Evolutionary conservation across 2,329 filamentous ascomycete genomes (phyloP).

Genomic region (Paraconiothyrium sp.): DNA sequence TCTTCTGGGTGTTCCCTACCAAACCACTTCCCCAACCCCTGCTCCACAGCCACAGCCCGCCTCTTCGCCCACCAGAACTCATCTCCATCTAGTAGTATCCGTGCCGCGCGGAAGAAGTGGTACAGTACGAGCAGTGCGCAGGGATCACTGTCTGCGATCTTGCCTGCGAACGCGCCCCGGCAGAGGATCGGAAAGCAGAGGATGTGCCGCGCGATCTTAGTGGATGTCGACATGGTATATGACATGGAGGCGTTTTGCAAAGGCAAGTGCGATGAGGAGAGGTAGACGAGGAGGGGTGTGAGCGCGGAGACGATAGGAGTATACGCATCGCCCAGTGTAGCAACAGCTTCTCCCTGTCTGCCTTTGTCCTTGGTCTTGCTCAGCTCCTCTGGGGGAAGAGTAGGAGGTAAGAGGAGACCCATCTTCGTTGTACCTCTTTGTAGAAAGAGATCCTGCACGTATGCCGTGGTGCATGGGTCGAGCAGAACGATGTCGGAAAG

Average conservation of each 20-base stretch:
- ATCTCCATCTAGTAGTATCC: not conserved
- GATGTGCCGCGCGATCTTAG: not conserved
- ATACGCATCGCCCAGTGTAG: not conserved
- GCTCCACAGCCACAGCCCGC: not conserved
- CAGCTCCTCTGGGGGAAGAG: no score
- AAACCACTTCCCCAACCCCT: not conserved
- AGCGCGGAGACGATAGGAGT: not conserved
- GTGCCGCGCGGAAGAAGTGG: not conserved
- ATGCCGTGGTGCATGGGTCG: not conserved
- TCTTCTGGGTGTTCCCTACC: not conserved
- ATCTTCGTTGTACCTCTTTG: no score
- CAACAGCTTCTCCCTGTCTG: no score
- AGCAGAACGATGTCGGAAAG: not conserved
- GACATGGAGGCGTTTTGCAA: not conserved
- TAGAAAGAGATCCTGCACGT: not conserved
- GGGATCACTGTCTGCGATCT: not conserved
- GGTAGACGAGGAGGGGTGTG: not conserved
- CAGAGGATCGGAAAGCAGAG: slow-evolving; percentile 1
- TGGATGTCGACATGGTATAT: not conserved
- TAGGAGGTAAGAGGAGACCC: no score
- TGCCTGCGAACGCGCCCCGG: not conserved
- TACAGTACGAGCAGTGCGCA: not conserved
- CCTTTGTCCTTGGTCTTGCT: no score
- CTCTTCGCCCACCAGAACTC: slow-evolving; percentile 2
- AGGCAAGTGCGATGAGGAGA: not conserved